phyloP scores from a whole-genome alignment of 208 protist genomes.

The Trypanosoma cruzi region DNA sequence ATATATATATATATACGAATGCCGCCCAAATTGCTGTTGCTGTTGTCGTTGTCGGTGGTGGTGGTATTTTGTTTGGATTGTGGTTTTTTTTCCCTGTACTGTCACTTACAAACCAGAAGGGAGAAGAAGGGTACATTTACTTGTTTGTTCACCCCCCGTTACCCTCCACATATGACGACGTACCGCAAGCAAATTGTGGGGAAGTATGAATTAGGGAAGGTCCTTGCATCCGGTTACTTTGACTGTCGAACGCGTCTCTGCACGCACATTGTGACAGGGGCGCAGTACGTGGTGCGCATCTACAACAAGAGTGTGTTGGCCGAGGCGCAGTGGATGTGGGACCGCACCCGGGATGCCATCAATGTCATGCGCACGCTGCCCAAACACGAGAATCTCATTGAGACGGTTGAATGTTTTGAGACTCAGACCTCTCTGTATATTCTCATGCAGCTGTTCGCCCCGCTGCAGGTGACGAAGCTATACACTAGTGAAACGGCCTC shows the following conservation, averaged over 20 bases:
- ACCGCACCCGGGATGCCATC: conserved; percentile 74
- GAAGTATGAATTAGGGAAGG: conserved; percentile 84
- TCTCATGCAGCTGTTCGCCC: conserved; percentile 82
- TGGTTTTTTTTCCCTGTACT: conserved; percentile 18
- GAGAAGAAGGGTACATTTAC: not conserved
- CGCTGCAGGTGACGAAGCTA: conserved; percentile 64
- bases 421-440: conserved; percentile 82
- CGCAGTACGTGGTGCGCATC: conserved; percentile 80
- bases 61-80: conserved; percentile 1
- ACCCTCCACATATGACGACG: conserved; percentile 7
- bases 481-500: conserved; percentile 43
- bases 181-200: conserved; percentile 61
- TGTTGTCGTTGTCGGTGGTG: not conserved
- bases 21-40: conserved; percentile 1
- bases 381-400: conserved; percentile 80
- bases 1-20: no score
- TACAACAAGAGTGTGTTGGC: conserved; percentile 75
- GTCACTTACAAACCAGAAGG: not conserved
- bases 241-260: conserved; percentile 85
- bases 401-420: conserved; percentile 90
- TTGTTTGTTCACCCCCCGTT: not conserved
- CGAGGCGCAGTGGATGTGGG: conserved; percentile 87
- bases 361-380: conserved; percentile 81
- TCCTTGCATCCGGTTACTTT: conserved; percentile 83
- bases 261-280: conserved; percentile 76